Evolutionary conservation across 805 yeast species (phyloP).

Genomic region (Maudiozyma serrabonitensis): DNA sequence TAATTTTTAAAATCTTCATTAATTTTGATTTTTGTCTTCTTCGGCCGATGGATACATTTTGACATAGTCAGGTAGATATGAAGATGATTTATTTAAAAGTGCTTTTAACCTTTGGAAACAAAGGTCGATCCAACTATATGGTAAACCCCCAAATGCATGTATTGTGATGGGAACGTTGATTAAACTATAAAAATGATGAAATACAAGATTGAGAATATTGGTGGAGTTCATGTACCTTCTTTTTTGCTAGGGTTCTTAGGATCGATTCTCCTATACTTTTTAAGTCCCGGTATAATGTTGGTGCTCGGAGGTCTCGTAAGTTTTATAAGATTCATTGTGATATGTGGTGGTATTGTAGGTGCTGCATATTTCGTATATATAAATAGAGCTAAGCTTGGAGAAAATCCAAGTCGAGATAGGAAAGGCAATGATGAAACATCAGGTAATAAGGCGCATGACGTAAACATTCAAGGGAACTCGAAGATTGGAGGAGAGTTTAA

Average conservation of each 20-base stretch:
- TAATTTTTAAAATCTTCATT: too few species aligned
- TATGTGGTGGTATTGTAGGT: slow-evolving; percentile 16
- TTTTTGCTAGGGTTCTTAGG: slow-evolving; percentile 15
- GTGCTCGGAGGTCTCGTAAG: slow-evolving; percentile 21
- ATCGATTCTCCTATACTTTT: slow-evolving; percentile 9
- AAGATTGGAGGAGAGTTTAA: slow-evolving; percentile 12
- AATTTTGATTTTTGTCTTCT: too few species aligned
- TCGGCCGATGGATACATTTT: too few species aligned
- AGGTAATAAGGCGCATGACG: background rate
- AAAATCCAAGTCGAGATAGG: background rate
- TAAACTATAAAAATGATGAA: background rate
- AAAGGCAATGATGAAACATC: background rate
- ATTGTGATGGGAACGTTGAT: too few species aligned
- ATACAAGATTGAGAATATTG: background rate
- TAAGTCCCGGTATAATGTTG: slow-evolving; percentile 18
- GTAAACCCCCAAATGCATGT: too few species aligned
- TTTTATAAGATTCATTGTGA: slow-evolving; percentile 12
- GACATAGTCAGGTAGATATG: too few species aligned
- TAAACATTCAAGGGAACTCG: background rate
- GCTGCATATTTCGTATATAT: slow-evolving; percentile 8
- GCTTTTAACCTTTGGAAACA: too few species aligned
- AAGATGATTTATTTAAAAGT: too few species aligned
- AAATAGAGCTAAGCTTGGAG: background rate
- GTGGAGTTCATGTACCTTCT: slow-evolving; percentile 19
- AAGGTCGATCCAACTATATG: too few species aligned